Conservation (phyloP, 495 filamentous ascomycete species). For the Cairneyella variabilis region DNA sequence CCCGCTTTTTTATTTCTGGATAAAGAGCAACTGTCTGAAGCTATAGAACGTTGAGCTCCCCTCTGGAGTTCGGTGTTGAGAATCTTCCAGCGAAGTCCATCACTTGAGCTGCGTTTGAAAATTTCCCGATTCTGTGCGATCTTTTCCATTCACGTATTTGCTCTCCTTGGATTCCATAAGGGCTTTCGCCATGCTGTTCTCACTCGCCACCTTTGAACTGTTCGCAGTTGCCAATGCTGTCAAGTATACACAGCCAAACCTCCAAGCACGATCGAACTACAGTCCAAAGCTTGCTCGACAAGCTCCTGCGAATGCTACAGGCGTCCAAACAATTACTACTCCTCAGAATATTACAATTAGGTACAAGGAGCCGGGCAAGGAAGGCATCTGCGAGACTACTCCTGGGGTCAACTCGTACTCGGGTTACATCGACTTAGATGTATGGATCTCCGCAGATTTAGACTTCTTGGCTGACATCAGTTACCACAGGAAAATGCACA, state of each 20-base stretch:
- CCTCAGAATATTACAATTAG: constrained; percentile 50
- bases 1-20: no score
- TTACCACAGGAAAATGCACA: constrained; percentile 49
- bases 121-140: background rate
- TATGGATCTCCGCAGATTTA: background rate
- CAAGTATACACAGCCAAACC: constrained; percentile 5
- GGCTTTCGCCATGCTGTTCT: no score
- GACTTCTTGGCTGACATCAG: background rate
- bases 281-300: constrained; percentile 2
- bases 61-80: background rate
- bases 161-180: no score
- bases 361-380: constrained; percentile 49
- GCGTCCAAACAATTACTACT: constrained; percentile 54
- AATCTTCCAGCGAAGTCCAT: background rate
- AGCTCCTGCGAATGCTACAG: constrained; percentile 40
- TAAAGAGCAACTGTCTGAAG: background rate
- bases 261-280: constrained; percentile 12
- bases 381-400: constrained; percentile 27
- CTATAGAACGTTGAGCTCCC: background rate
- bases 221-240: background rate
- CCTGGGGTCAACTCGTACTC: constrained; percentile 15
- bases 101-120: background rate
- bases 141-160: background rate
- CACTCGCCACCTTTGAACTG: background rate
- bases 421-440: constrained; percentile 40